Evolutionary conservation across 768 basidiomycete species (phyloP).

Genomic region (Termitomyces sp.): DNA sequence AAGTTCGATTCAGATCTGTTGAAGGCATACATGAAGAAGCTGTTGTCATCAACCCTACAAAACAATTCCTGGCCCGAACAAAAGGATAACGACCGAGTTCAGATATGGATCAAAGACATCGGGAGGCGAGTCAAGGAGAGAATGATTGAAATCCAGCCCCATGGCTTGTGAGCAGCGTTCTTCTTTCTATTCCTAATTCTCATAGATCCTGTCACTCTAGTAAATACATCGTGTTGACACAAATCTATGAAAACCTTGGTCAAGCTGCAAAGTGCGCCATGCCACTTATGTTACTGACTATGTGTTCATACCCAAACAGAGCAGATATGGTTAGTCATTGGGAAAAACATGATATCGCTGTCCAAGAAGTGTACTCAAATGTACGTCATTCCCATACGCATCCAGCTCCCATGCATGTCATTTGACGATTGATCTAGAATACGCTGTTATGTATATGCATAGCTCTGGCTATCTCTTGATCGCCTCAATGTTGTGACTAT

Average conservation of each 20-base stretch:
- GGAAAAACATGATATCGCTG: slow-evolving; percentile 79
- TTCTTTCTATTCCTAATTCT: slow-evolving; percentile 7
- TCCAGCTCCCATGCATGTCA: slow-evolving; percentile 8
- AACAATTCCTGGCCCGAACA: slow-evolving; percentile 60
- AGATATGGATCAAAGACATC: slow-evolving; percentile 78
- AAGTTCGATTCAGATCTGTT: slow-evolving; percentile 74
- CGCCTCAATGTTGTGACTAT: slow-evolving; percentile 11
- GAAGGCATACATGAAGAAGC: slow-evolving; percentile 77
- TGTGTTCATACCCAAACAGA: slow-evolving; percentile 30
- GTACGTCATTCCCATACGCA: slow-evolving; percentile 38
- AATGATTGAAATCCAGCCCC: slow-evolving; percentile 79
- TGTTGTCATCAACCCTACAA: slow-evolving; percentile 66
- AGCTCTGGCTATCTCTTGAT: slow-evolving; percentile 41
- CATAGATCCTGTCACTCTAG: slow-evolving; percentile 30
- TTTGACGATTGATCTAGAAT: slow-evolving; percentile 43
- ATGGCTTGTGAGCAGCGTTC: slow-evolving; percentile 61
- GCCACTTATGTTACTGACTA: slow-evolving; percentile 7
- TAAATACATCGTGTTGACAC: slow-evolving; percentile 84
- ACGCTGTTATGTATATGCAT: slow-evolving; percentile 50
- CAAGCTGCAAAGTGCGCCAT: slow-evolving; percentile 75
- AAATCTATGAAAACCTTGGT: slow-evolving; percentile 78
- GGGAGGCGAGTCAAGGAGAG: slow-evolving; percentile 81
- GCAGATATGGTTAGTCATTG: slow-evolving; percentile 83
- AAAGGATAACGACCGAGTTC: slow-evolving; percentile 66
- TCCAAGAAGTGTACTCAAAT: slow-evolving; percentile 76